A percentile compares a stretch with the other conserved stretches of the same genome.
phyloP scores from a whole-genome alignment of 2,329 filamentous ascomycete species.

The Epichloe typhina region DNA sequence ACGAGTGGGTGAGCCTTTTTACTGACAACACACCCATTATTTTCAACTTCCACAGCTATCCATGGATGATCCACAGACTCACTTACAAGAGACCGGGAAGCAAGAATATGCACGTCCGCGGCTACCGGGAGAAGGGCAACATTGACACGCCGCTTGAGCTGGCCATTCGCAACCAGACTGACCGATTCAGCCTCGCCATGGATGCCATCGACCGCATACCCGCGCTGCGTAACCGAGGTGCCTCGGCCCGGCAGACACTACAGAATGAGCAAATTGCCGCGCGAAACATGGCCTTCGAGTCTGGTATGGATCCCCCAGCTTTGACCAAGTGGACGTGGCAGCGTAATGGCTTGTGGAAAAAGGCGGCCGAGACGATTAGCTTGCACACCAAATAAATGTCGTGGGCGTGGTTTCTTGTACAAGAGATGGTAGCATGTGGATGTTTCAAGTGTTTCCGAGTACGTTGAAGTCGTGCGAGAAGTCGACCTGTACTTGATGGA shows the following conservation, averaged over 20 bases:
- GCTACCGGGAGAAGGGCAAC: conserved; percentile 74
- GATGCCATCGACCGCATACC: conserved; percentile 59
- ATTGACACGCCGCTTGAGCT: conserved; percentile 71
- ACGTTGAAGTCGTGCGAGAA: background rate
- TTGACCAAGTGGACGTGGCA: conserved; percentile 57
- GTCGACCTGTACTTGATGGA: background rate
- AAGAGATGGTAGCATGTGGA: background rate
- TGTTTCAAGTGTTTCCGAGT: background rate
- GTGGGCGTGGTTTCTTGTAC: background rate
- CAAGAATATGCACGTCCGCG: conserved; percentile 57
- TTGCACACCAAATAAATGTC: background rate
- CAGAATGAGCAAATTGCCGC: conserved; percentile 51
- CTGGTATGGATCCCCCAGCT: conserved; percentile 55
- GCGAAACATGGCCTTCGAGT: conserved; percentile 52
- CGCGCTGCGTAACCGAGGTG: conserved; percentile 48
- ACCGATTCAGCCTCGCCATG: conserved; percentile 65
- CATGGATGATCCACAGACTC: conserved; percentile 65
- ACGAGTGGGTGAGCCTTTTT: conserved; percentile 57
- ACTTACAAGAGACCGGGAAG: conserved; percentile 63
- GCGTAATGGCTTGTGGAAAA: conserved; percentile 26
- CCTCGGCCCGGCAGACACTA: conserved; percentile 48
- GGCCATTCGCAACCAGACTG: conserved; percentile 64
- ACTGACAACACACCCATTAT: conserved; percentile 59
- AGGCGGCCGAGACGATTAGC: conserved; percentile 9
- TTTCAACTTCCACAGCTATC: conserved; percentile 79